Evolutionary conservation across 345 rosid genomes (phyloP), one percentile per base, ranked within the genome.

Genomic region (Arabidopsis thaliana): DNA sequence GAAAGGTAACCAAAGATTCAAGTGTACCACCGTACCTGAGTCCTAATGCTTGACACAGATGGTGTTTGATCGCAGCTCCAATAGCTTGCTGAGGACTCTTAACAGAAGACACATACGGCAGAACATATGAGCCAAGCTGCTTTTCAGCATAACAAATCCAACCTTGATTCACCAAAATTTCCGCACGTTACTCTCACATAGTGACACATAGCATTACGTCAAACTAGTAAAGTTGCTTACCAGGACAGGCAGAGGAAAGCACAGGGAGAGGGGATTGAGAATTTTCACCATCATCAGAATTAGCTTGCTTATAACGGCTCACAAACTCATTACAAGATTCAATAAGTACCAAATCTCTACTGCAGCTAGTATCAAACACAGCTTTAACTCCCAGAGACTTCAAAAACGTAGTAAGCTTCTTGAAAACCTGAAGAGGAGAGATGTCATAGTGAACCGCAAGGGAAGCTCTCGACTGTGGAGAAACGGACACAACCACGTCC

Each of bases 71-170:
- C 20, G 81, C 77, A 83, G 97, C 87, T 69, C 97, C 98, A 78
- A 95, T 87, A 68, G 89, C 79, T 83, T 93, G 97, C 74, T 90
- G 97, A 59, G 98, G 99, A 71, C 99, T 95, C 87, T 95, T 95
- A 38, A 95, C 99, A 32, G 90, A 85, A 36, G 98, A 93, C 24
- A 95, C 78, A 71, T 88, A 83, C 7, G 98, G 99, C 48, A 95
- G 84, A 79, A 95, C 82, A 80, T 78, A 90, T 2, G 97, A 89
- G 57, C 97, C 99, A 69, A 86, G 88, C 84, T 84, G 85, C 69
- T 95, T 95, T 75, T 95, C 99, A 68, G 97, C 99, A 80, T 95
- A 93, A 83, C 99, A 95, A 65, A 95, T 86, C 99, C 99, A 95
- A 83, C 98, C 97, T 95, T 87, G 33, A 74, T 80, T 72, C 51